Conservation (phyloP, 1,139 yeast genomes). For the Lodderomyces margitis region DNA sequence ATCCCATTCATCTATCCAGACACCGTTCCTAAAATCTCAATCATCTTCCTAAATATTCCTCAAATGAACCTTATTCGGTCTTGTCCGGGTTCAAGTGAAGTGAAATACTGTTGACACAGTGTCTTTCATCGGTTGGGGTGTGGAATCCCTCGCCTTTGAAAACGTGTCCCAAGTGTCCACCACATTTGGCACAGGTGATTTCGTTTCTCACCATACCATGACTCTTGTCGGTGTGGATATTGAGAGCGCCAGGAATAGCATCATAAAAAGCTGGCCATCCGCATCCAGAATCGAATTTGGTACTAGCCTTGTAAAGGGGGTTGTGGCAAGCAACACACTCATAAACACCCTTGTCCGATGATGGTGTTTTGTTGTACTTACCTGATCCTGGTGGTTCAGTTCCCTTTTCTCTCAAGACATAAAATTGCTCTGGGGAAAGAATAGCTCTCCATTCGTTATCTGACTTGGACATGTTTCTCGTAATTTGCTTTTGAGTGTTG, state of each 20-base stretch:
- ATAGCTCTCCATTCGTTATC: slow-evolving; percentile 74
- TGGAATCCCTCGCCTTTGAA: slow-evolving; percentile 92
- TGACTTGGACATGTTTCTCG: slow-evolving; percentile 37
- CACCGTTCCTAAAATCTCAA: too few relatives aligned
- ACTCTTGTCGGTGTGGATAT: slow-evolving; percentile 55
- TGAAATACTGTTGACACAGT: slow-evolving; percentile 88
- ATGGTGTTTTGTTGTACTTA: slow-evolving; percentile 52
- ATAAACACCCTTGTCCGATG: slow-evolving; percentile 57
- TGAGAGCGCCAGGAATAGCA: slow-evolving; percentile 79
- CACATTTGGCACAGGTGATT: slow-evolving; percentile 85
- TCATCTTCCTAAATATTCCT: too few relatives aligned
- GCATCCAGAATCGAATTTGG: slow-evolving; percentile 88
- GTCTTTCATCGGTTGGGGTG: slow-evolving; percentile 89
- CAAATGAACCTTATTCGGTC: slow-evolving; percentile 13
- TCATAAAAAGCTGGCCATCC: slow-evolving; percentile 98
- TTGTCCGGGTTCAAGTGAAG: slow-evolving; percentile 53
- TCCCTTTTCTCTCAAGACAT: slow-evolving; percentile 72
- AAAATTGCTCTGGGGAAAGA: slow-evolving; percentile 73
- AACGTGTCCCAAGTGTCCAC: slow-evolving; percentile 93
- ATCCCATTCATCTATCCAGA: not conserved
- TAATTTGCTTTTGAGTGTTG: slow-evolving; percentile 2
- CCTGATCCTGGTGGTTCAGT: slow-evolving; percentile 87
- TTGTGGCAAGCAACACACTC: slow-evolving; percentile 81
- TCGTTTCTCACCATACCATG: slow-evolving; percentile 83
- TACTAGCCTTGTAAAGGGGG: slow-evolving; percentile 73